Evolutionary conservation across 2,329 filamentous ascomycete genomes (phyloP), one percentile per base, ranked within the genome.

Genomic region (Metarhizium brunneum): DNA sequence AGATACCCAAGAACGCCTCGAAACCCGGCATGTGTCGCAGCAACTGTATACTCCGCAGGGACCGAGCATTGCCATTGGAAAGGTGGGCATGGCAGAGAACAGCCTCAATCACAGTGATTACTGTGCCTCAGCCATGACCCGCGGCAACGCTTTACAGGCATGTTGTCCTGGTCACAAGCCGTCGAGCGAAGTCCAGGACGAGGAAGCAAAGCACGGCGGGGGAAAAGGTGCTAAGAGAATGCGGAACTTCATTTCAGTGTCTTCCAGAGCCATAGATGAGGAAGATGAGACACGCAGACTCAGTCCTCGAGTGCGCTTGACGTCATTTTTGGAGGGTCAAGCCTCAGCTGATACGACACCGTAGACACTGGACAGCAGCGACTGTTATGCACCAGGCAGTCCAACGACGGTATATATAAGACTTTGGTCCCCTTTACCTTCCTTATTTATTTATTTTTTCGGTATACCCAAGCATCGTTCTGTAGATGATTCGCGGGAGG

Each of bases 241-340:
- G 55, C 72, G 76, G 13, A 69, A 73, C 52, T 76, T 77, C 51
- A 79, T 77, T 0, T 74, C 76, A 7, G 69, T 69, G 2, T 74
- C 76, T 40, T 63, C 68, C n/a, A 76, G 73, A 59, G 72, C 64
- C 8, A 72, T 77, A 16, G 77, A 78, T 43, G 73, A 76, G 20
- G 75, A 79, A 52, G 73, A 79, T 47, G 74, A 78, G 57, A 70
- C 73, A 38, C 69, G 69, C 13, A 67, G 69, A 10, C 58, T 55
- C 5, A 69, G 63, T 47, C 60, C 68, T 13, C 58, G 58, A 14
- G 51, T 60, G 50, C 64, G 59, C 5, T 57, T 66, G 6, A 58
- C 59, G 7, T 56, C 66, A 3, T 60, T 64, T 30, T 50, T 49
- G 14, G 56, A 59, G 14, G 54, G 45, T 14, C 25, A 20, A 29